Evolutionary conservation across 148 eudicot genomes (phyloP).

Genomic region (Chenopodium quinoa): DNA sequence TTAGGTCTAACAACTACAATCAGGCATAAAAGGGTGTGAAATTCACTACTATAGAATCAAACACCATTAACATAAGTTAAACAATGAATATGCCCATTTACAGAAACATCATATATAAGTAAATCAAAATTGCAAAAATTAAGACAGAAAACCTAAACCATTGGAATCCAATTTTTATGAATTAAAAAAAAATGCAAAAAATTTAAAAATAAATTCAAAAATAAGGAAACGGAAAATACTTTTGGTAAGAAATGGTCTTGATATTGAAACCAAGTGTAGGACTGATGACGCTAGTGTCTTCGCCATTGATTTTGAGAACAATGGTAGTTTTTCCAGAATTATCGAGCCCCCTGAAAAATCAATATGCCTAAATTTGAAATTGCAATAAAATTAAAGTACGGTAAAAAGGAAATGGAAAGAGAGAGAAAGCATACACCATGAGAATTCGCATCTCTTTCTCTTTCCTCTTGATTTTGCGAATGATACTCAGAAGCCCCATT

Average conservation of each 20-base stretch:
- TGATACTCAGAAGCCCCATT: conserved; percentile 96
- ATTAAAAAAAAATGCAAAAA: background rate
- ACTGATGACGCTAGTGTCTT: conserved; percentile 79
- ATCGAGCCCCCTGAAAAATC: conserved; percentile 61
- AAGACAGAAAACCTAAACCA: background rate
- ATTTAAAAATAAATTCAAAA: background rate
- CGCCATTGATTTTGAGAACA: conserved; percentile 82
- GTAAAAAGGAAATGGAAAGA: background rate
- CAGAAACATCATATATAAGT: background rate
- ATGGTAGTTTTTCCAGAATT: conserved; percentile 96
- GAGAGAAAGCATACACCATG: conserved; percentile 70
- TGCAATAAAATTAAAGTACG: background rate
- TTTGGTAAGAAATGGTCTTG: conserved; percentile 78
- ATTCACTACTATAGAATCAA: background rate
- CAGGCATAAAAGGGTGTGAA: background rate
- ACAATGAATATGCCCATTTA: background rate
- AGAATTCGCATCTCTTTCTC: conserved; percentile 98
- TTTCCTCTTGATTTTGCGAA: conserved; percentile 84
- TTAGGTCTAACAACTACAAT: background rate
- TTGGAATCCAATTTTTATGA: background rate
- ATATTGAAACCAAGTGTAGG: conserved; percentile 89
- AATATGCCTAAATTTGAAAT: background rate
- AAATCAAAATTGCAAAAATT: too few species aligned
- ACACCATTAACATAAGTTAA: background rate
- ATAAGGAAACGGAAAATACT: conserved; percentile 28